phyloP scores from a whole-genome alignment of 768 basidiomycete species.

The Lactarius vividus region DNA sequence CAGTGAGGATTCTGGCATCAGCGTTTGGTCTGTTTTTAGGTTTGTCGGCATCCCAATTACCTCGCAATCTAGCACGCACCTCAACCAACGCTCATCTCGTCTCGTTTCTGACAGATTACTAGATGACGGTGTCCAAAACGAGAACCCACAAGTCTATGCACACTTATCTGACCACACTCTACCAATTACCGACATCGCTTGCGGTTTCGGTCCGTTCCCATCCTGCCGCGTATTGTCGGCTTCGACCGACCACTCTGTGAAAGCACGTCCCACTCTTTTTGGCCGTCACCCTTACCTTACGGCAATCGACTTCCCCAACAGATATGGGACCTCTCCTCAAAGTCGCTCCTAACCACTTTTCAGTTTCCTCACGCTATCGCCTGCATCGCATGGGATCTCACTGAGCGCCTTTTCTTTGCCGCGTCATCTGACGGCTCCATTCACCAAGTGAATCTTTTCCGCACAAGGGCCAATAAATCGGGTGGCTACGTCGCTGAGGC shows the following conservation, averaged over 20 bases:
- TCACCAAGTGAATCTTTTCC: conserved; percentile 78
- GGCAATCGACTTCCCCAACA: conserved; percentile 34
- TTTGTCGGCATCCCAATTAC: conserved; percentile 39
- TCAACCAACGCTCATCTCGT: background rate
- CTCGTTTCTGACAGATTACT: conserved; percentile 52
- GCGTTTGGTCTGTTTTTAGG: conserved; percentile 89
- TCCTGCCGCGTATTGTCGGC: conserved; percentile 75
- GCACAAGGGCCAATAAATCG: conserved; percentile 53
- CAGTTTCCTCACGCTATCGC: conserved; percentile 77
- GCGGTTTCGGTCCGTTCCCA: conserved; percentile 79
- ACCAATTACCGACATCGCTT: conserved; percentile 75
- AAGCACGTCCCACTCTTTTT: conserved; percentile 47
- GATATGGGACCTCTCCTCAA: conserved; percentile 81
- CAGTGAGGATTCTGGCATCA: conserved; percentile 86
- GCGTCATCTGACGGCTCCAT: conserved; percentile 73
- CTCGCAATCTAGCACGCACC: conserved; percentile 3
- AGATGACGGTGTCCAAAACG: conserved; percentile 70
- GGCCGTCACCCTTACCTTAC: background rate
- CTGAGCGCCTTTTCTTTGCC: conserved; percentile 87
- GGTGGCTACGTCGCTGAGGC: conserved; percentile 59
- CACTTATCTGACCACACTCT: conserved; percentile 90
- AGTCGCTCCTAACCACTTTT: conserved; percentile 80
- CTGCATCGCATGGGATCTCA: conserved; percentile 71
- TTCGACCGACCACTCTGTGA: conserved; percentile 87
- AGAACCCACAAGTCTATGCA: conserved; percentile 73